A percentile compares a stretch with the other conserved stretches of the same genome.
Evolutionary conservation across 805 yeast genomes (phyloP).

Genomic region (Cyberlindnera petersonii): DNA sequence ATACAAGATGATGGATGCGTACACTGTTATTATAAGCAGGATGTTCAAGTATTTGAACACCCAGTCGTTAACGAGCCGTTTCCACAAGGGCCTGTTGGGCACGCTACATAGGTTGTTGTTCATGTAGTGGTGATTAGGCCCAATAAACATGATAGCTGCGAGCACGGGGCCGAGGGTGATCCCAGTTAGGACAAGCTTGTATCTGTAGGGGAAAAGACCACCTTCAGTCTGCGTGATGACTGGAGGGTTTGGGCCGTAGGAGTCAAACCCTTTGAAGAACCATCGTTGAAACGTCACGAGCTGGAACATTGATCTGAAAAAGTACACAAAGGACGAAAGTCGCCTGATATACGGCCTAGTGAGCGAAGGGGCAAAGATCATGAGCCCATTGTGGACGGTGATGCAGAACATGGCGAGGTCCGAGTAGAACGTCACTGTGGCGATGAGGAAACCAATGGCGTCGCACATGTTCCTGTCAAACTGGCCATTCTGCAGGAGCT

Average conservation of each 20-base stretch:
- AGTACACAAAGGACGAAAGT: conserved; percentile 7
- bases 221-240: conserved; percentile 18
- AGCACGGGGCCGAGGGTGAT: background rate
- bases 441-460: conserved; percentile 20
- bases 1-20: conserved; percentile 18
- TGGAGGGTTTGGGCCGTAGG: conserved; percentile 7
- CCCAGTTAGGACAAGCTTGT: background rate
- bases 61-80: conserved; percentile 19
- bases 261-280: conserved; percentile 4
- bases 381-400: conserved; percentile 22
- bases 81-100: conserved; percentile 21
- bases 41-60: conserved; percentile 18
- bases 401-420: conserved; percentile 19
- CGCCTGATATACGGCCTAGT: conserved; percentile 11
- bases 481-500: background rate
- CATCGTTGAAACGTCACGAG: conserved; percentile 6
- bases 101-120: conserved; percentile 18
- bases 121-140: conserved; percentile 10
- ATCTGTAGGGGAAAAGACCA: conserved; percentile 19
- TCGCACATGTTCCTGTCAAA: conserved; percentile 16
- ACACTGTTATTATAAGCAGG: conserved; percentile 14
- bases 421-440: conserved; percentile 13
- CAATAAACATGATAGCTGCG: conserved; percentile 17
- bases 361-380: conserved; percentile 18
- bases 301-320: conserved; percentile 6